Percentiles rank a stretch among this genome's conserved stretches.
Conservation (phyloP, 768 basidiomycete species). For the Leccinum arenicola region DNA sequence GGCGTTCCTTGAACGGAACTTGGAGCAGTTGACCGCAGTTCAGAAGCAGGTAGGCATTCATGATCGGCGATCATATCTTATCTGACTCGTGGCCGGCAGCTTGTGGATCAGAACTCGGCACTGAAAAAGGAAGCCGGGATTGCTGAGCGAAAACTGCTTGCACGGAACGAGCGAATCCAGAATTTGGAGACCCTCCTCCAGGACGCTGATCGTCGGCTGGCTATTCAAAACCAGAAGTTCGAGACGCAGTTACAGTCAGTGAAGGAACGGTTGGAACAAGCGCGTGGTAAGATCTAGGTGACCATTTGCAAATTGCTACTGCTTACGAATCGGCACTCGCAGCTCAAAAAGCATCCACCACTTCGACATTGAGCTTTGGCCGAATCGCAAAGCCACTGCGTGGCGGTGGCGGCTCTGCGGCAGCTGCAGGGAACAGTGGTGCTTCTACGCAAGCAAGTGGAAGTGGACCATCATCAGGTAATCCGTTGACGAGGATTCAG, state of each 20-base stretch:
- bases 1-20: slow-evolving; percentile 95
- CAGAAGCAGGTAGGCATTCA: slow-evolving; percentile 82
- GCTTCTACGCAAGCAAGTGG: slow-evolving; percentile 39
- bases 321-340: slow-evolving; percentile 29
- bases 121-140: slow-evolving; percentile 97
- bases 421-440: slow-evolving; percentile 39
- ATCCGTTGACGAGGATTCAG: slow-evolving; percentile 71
- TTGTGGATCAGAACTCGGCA: slow-evolving; percentile 96
- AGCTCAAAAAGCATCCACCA: slow-evolving; percentile 76
- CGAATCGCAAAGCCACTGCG: slow-evolving; percentile 96
- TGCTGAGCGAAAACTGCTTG: slow-evolving; percentile 93
- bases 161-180: slow-evolving; percentile 96
- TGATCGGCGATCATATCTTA: neutral
- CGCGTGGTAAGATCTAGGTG: slow-evolving; percentile 63
- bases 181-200: slow-evolving; percentile 91
- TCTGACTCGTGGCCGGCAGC: slow-evolving; percentile 45
- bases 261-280: slow-evolving; percentile 88
- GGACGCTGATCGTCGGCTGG: slow-evolving; percentile 89
- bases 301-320: slow-evolving; percentile 10
- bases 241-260: slow-evolving; percentile 90
- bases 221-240: slow-evolving; percentile 94
- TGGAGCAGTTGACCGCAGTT: slow-evolving; percentile 91
- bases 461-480: slow-evolving; percentile 50
- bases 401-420: slow-evolving; percentile 75
- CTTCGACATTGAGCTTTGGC: slow-evolving; percentile 78